These are phyloP conservation scores for Claviceps arundinis DNA, from an alignment of 2,329 filamentous ascomycete species.

Conservation along the genomic window DNA sequence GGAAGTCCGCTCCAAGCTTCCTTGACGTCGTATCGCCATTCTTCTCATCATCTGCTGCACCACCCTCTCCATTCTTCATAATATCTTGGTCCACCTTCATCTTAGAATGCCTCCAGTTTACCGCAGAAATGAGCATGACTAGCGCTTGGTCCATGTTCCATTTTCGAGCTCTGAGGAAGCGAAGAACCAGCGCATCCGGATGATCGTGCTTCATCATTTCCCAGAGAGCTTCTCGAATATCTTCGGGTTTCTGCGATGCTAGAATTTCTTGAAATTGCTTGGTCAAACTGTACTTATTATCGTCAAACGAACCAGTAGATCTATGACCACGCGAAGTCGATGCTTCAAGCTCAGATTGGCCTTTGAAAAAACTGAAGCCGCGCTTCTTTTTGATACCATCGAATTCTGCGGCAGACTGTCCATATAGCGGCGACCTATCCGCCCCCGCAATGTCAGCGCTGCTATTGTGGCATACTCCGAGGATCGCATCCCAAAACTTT, in stretches of 20 bases:
- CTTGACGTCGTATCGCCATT: slow-evolving; percentile 44
- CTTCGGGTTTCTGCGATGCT: slow-evolving; percentile 61
- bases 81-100: slow-evolving; percentile 85
- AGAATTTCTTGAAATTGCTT: slow-evolving; percentile 78
- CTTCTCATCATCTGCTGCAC: slow-evolving; percentile 47
- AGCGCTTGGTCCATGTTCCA: slow-evolving; percentile 93
- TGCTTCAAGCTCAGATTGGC: slow-evolving; percentile 20
- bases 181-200: slow-evolving; percentile 70
- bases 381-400: slow-evolving; percentile 65
- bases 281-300: slow-evolving; percentile 88
- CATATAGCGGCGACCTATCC: slow-evolving; percentile 5
- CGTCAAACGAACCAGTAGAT: slow-evolving; percentile 37
- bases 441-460: slow-evolving; percentile 14
- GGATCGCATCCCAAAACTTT: slow-evolving; percentile 67
- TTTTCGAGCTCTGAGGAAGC: slow-evolving; percentile 79
- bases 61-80: slow-evolving; percentile 61
- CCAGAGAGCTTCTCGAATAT: slow-evolving; percentile 75
- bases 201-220: slow-evolving; percentile 90
- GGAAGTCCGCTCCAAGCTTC: slow-evolving; percentile 61
- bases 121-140: slow-evolving; percentile 86
- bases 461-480: slow-evolving; percentile 60
- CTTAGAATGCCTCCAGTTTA: slow-evolving; percentile 77
- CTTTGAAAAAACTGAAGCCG: slow-evolving; percentile 50
- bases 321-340: slow-evolving; percentile 19
- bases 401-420: slow-evolving; percentile 11